Evolutionary conservation across 441 rosid species (phyloP).

Genomic region (Daphne laureola): DNA sequence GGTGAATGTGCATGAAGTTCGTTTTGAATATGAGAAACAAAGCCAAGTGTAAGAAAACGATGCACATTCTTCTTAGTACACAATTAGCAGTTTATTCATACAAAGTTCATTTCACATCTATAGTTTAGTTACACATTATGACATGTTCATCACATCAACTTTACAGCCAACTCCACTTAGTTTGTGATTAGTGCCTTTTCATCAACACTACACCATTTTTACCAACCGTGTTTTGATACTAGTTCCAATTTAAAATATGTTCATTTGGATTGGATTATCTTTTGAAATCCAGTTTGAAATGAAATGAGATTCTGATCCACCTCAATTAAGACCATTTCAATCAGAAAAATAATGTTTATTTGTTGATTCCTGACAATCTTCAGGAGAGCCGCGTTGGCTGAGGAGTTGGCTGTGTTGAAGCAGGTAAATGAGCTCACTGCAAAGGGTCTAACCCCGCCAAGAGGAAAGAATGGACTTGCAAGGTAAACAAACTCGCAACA

Average conservation of each 20-base stretch:
- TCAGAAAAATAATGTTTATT: background rate
- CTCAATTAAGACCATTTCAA: too few species aligned
- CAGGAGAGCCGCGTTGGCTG: slow-evolving; percentile 94
- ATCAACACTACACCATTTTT: too few species aligned
- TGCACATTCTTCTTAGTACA: too few species aligned
- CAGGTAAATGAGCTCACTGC: slow-evolving; percentile 90
- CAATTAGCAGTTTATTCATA: background rate
- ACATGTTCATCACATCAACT: too few species aligned
- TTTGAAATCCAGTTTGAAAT: too few species aligned
- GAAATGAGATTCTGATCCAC: too few species aligned
- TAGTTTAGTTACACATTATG: too few species aligned
- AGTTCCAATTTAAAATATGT: too few species aligned
- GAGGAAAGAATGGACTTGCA: slow-evolving; percentile 87
- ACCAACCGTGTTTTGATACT: too few species aligned
- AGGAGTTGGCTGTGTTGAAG: slow-evolving; percentile 81
- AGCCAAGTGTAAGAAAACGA: slow-evolving; percentile 74
- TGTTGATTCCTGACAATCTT: slow-evolving; percentile 15
- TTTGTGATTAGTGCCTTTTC: too few species aligned
- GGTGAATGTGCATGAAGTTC: slow-evolving; percentile 98
- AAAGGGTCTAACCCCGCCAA: slow-evolving; percentile 91
- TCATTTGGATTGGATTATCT: too few species aligned
- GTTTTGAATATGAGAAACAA: slow-evolving; percentile 94
- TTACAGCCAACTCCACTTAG: too few species aligned
- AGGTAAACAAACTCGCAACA: slow-evolving; percentile 37
- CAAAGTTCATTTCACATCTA: background rate